Conservation (phyloP, 306 rosid genomes). For the Geum urbanum region DNA sequence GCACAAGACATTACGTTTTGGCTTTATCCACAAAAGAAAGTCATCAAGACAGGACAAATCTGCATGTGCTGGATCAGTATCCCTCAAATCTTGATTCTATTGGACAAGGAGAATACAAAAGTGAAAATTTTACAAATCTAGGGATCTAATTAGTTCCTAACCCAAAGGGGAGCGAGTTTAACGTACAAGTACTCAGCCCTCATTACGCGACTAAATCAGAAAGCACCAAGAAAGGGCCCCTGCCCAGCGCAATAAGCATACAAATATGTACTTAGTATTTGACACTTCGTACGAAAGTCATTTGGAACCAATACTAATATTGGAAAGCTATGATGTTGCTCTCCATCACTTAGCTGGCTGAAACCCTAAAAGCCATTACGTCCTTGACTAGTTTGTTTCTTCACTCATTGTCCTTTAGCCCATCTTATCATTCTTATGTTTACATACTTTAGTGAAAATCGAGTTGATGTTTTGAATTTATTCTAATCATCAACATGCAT, state of each 20-base stretch:
- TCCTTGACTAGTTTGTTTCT: background rate
- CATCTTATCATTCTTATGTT: too few species aligned
- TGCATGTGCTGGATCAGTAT: constrained; percentile 13
- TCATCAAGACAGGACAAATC: constrained; percentile 5
- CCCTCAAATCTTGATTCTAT: constrained; percentile 20
- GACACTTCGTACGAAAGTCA: constrained; percentile 36
- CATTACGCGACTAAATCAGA: constrained; percentile 24
- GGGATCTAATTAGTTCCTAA: constrained; percentile 33
- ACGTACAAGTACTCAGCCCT: constrained; percentile 18
- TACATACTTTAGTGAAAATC: too few species aligned
- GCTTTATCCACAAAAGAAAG: constrained; percentile 14
- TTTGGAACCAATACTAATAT: constrained; percentile 33
- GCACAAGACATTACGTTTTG: background rate
- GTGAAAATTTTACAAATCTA: constrained; percentile 5
- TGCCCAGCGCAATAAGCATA: constrained; percentile 20
- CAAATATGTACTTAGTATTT: constrained; percentile 13
- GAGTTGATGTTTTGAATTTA: too few species aligned
- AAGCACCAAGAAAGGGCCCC: constrained; percentile 17
- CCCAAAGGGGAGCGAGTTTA: constrained; percentile 6
- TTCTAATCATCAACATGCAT: too few species aligned
- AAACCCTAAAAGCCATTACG: background rate
- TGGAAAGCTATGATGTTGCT: constrained; percentile 33
- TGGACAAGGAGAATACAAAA: background rate
- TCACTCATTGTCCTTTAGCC: background rate
- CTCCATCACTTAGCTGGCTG: constrained; percentile 14